phyloP scores from a whole-genome alignment of 129 eudicot genomes.

The Sambucus nigra region DNA sequence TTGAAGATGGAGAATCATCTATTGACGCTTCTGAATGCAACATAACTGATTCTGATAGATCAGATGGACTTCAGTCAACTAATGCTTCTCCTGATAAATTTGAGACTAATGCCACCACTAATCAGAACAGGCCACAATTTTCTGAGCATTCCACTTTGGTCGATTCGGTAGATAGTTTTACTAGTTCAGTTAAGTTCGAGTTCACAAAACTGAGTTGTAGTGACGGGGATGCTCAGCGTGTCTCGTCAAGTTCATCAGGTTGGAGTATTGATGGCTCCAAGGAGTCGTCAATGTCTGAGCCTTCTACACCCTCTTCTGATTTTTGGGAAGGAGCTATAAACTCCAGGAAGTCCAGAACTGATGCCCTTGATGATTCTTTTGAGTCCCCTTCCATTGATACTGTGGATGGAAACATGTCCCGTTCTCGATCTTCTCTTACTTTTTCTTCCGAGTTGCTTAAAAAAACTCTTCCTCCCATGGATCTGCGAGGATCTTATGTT shows the following conservation, averaged over 20 bases:
- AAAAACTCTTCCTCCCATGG: not conserved
- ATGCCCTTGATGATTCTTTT: constrained; percentile 21
- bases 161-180: constrained; percentile 8
- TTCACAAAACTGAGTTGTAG: constrained; percentile 12
- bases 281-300: constrained; percentile 27
- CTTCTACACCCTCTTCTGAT: constrained; percentile 38
- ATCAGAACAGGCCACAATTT: constrained; percentile 9
- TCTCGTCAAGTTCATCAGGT: constrained; percentile 21
- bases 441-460: constrained; percentile 1
- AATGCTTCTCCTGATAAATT: constrained; percentile 3
- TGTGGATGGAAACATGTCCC: constrained; percentile 11
- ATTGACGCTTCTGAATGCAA: constrained; percentile 6
- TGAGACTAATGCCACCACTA: constrained; percentile 4
- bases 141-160: constrained; percentile 13
- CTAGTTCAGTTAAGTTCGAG: constrained; percentile 14
- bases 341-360: constrained; percentile 16
- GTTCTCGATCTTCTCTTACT: constrained; percentile 13
- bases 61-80: constrained; percentile 8
- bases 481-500: constrained; percentile 3
- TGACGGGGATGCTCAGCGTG: constrained; percentile 23
- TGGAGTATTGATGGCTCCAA: constrained; percentile 26
- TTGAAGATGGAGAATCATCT: constrained; percentile 16
- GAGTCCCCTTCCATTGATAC: constrained; percentile 15
- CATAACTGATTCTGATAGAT: constrained; percentile 14
- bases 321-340: constrained; percentile 38